Conservation (phyloP, 805 yeast genomes). For the Kluyveromyces siamensis region DNA sequence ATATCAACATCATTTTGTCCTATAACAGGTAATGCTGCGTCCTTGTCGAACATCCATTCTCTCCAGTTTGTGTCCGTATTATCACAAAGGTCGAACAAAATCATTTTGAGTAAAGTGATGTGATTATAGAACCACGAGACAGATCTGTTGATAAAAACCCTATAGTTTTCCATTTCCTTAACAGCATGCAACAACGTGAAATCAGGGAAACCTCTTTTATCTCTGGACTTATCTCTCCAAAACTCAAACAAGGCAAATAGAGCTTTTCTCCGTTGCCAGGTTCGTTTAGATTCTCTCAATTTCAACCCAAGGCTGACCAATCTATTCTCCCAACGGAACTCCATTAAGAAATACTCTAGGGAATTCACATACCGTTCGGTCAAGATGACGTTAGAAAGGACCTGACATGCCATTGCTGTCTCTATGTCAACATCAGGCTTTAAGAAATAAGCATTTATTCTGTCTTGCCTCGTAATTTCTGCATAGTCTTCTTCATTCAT, state of each 20-base stretch:
- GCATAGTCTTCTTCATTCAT: slow-evolving; percentile 14
- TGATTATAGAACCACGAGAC: slow-evolving; percentile 32
- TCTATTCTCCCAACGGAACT: slow-evolving; percentile 29
- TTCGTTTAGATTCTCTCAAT: slow-evolving; percentile 27
- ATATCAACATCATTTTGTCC: slow-evolving; percentile 16
- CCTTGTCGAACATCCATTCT: slow-evolving; percentile 29
- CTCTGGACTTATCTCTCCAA: slow-evolving; percentile 30
- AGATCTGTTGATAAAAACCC: slow-evolving; percentile 28
- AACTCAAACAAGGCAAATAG: slow-evolving; percentile 28
- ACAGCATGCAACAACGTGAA: slow-evolving; percentile 28
- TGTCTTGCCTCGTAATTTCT: slow-evolving; percentile 16
- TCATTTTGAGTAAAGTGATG: slow-evolving; percentile 28
- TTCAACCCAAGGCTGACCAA: slow-evolving; percentile 25
- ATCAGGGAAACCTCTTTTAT: slow-evolving; percentile 21
- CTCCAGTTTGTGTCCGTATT: slow-evolving; percentile 28
- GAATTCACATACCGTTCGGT: slow-evolving; percentile 29
- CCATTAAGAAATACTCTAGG: slow-evolving; percentile 29
- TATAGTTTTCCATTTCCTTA: slow-evolving; percentile 29
- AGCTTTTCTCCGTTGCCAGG: slow-evolving; percentile 31
- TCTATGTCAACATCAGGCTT: slow-evolving; percentile 22
- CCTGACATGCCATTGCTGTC: slow-evolving; percentile 19
- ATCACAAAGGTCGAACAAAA: slow-evolving; percentile 27
- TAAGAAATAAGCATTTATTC: slow-evolving; percentile 23
- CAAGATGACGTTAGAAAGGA: slow-evolving; percentile 21
- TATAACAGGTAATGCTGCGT: slow-evolving; percentile 17